A percentile compares a stretch with the other conserved stretches of the same genome.
These are phyloP conservation scores for Rhipidocladum racemiflorum DNA, from an alignment of 176 grass and related monocot species.

Conservation along the genomic window DNA sequence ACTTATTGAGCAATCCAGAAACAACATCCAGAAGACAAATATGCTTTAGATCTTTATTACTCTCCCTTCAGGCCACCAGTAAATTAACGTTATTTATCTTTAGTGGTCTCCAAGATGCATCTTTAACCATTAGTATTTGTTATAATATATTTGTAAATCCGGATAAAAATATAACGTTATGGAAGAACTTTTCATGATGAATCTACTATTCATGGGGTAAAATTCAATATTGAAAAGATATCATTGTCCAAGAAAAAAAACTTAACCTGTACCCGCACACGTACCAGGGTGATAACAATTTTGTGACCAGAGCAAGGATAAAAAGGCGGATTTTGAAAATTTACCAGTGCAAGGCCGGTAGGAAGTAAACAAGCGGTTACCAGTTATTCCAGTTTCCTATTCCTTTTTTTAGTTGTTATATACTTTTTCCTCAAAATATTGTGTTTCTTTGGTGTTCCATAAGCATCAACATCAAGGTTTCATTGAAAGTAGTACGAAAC, in stretches of 20 bases:
- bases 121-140: neutral
- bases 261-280: neutral
- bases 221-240: constrained; percentile 7
- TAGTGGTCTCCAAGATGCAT: neutral
- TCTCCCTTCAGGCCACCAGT: neutral
- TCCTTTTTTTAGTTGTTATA: too few relatives aligned
- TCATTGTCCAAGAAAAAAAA: constrained; percentile 24
- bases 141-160: neutral
- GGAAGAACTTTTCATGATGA: neutral
- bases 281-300: neutral
- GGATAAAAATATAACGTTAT: neutral
- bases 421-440: too few relatives aligned
- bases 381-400: neutral
- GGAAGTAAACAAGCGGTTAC: neutral
- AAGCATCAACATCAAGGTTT: too few relatives aligned
- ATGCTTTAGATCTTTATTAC: neutral
- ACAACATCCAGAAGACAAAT: neutral
- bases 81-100: neutral
- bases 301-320: neutral
- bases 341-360: neutral
- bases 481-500: too few relatives aligned
- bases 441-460: too few relatives aligned
- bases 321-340: neutral
- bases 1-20: neutral
- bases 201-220: neutral